These are phyloP conservation scores for Rhizopogon rudus DNA, from an alignment of 768 basidiomycete species.

Conservation along the genomic window DNA sequence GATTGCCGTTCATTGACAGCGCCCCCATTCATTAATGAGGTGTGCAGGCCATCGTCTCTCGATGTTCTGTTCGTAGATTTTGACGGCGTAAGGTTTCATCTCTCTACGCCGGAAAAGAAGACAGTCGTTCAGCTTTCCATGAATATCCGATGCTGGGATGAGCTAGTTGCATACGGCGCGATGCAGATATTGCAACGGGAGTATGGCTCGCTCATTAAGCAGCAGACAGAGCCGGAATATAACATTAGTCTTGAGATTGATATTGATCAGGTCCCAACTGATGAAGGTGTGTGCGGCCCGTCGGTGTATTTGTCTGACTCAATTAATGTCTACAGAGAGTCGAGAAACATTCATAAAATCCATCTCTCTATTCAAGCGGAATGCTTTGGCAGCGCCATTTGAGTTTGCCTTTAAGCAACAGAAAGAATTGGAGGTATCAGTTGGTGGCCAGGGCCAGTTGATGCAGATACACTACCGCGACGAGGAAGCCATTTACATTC, in stretches of 20 bases:
- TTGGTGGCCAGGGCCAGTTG: slow-evolving; percentile 66
- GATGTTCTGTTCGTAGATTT: slow-evolving; percentile 98
- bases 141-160: slow-evolving; percentile 96
- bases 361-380: slow-evolving; percentile 83
- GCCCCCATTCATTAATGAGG: slow-evolving; percentile 12
- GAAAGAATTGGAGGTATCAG: slow-evolving; percentile 75
- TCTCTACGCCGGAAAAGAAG: slow-evolving; percentile 86
- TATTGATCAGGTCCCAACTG: slow-evolving; percentile 78
- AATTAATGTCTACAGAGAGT: slow-evolving; percentile 47
- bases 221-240: slow-evolving; percentile 80
- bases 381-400: slow-evolving; percentile 92
- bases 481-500: slow-evolving; percentile 95
- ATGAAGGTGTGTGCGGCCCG: slow-evolving; percentile 53
- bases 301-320: slow-evolving; percentile 1
- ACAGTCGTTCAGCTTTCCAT: slow-evolving; percentile 83
- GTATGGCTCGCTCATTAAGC: slow-evolving; percentile 69
- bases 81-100: slow-evolving; percentile 91
- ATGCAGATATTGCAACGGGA: slow-evolving; percentile 72
- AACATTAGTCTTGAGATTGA: slow-evolving; percentile 86
- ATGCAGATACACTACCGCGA: slow-evolving; percentile 95
- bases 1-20: slow-evolving; percentile 18
- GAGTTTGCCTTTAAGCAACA: slow-evolving; percentile 83
- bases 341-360: slow-evolving; percentile 78
- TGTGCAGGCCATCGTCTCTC: slow-evolving; percentile 74
- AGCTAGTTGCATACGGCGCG: slow-evolving; percentile 86